Conservation (phyloP, 768 basidiomycete genomes). For the Boletus eberwhitei region DNA sequence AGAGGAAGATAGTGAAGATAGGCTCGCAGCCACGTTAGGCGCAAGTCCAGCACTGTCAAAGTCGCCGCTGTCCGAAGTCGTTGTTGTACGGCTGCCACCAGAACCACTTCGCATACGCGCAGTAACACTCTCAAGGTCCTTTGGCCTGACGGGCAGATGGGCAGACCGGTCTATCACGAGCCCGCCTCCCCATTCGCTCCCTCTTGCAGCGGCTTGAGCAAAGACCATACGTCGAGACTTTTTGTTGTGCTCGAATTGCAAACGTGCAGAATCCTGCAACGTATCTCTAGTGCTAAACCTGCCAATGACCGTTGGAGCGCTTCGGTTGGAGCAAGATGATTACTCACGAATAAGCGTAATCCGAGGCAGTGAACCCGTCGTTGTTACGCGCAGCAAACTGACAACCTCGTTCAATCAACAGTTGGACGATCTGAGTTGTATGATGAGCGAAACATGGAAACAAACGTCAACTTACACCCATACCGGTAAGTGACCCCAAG, state of each 20-base stretch:
- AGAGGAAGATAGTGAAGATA: conserved; percentile 62
- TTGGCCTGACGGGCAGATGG: conserved; percentile 45
- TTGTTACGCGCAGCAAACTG: conserved; percentile 82
- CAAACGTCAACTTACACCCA: conserved; percentile 25
- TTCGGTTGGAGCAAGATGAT: background rate
- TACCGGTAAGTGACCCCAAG: conserved; percentile 83
- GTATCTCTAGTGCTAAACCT: conserved; percentile 76
- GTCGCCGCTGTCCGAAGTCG: conserved; percentile 73
- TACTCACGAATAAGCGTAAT: conserved; percentile 70
- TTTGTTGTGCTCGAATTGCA: conserved; percentile 78
- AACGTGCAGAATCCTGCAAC: conserved; percentile 74
- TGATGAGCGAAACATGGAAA: conserved; percentile 11
- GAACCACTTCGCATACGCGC: conserved; percentile 77
- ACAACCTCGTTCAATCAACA: conserved; percentile 87
- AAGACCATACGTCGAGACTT: conserved; percentile 67
- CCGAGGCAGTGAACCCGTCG: conserved; percentile 86
- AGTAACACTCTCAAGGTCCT: conserved; percentile 36
- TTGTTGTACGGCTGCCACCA: conserved; percentile 73
- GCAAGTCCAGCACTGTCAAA: conserved; percentile 43
- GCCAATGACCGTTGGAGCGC: conserved; percentile 2
- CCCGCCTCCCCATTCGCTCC: conserved; percentile 54
- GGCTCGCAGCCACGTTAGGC: conserved; percentile 39
- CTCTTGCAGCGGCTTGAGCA: conserved; percentile 68
- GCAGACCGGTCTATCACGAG: conserved; percentile 41
- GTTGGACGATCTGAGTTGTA: conserved; percentile 61